Base-by-base conservation (phyloP, 345 rosid genomes). In the Ricinus communis region DNA sequence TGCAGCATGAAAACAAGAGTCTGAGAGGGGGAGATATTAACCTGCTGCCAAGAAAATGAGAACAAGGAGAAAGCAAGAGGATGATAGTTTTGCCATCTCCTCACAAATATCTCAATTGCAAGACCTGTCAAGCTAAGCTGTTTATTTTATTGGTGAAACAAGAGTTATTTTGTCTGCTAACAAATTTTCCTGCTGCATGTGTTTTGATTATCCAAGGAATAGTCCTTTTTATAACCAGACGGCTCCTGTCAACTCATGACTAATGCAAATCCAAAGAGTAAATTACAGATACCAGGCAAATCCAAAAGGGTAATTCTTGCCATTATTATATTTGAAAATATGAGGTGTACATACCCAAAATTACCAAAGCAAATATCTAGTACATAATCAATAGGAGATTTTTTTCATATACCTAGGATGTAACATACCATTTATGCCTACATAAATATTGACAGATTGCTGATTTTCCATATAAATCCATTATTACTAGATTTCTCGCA, bases 41-140 rank as follows among this genome's bases (percentile, higher is more conserved):
- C 73, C 65, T 58, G 73, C 33, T 40, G 28, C 45, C 15, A 69
- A 28, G 14, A 69, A 3, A 14, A 69, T 28, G n/a, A 69, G 30
- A 54, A 43, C 41, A 45, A 69, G 64, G 30, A 69, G 8, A 31
- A 69, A 27, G 65, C 55, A 69, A 54, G 51, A 67, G 60, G 63
- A 28, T 16, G 22, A 10, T 18, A 45, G 56, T 30, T 46, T 69
- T 45, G 73, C 65, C 73, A 69, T 69, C 43, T 24, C 62, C 41
- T 41, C 38, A 8, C 31, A 21, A 21, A 13, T 5, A 51, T 52
- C 47, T 67, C 38, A 40, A 7, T 57, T 27, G 62, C 30, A 69
- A 67, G 52, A n/a, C 22, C 60, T 12, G 58, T 28, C 43, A 36
- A 7, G 49, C 47, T 19, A 52, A 51, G 25, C 14, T 64, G 22